Percentiles rank a stretch among this genome's conserved stretches.
Conservation (phyloP, 768 basidiomycete genomes). For the Tricholoma furcatifolium region DNA sequence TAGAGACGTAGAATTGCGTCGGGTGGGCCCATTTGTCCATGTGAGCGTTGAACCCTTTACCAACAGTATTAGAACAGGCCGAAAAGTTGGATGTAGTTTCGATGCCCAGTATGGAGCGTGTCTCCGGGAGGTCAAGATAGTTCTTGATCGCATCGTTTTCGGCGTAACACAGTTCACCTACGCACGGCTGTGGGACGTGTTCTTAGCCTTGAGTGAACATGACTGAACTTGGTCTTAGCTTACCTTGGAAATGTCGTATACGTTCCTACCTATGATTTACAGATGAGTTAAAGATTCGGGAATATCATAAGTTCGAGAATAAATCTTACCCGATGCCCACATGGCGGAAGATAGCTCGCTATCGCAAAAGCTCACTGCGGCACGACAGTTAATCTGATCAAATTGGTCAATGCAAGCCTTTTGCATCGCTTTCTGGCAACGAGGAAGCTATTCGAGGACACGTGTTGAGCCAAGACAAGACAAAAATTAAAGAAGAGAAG, state of each 20-base stretch:
- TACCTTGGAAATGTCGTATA: slow-evolving; percentile 24
- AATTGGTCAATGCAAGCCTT: slow-evolving; percentile 62
- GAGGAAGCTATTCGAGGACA: slow-evolving; percentile 49
- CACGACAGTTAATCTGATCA: slow-evolving; percentile 66
- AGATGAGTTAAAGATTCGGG: not conserved
- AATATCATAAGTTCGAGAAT: slow-evolving; percentile 12
- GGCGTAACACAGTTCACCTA: slow-evolving; percentile 22
- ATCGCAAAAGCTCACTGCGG: slow-evolving; percentile 67
- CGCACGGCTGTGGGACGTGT: slow-evolving; percentile 16
- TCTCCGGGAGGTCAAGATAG: slow-evolving; percentile 19
- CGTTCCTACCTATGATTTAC: slow-evolving; percentile 18
- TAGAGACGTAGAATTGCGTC: slow-evolving; percentile 62
- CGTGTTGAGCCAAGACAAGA: not conserved
- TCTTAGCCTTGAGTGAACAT: not conserved
- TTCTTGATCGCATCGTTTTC: slow-evolving; percentile 18
- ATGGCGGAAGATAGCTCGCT: slow-evolving; percentile 41
- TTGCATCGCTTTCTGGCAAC: slow-evolving; percentile 60
- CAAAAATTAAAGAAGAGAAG: slow-evolving; percentile 14
- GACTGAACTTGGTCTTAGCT: not conserved
- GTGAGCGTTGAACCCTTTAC: slow-evolving; percentile 47
- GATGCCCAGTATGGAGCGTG: slow-evolving; percentile 20
- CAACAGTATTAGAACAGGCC: slow-evolving; percentile 53
- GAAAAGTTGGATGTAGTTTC: slow-evolving; percentile 47
- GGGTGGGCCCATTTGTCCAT: slow-evolving; percentile 52
- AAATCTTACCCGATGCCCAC: slow-evolving; percentile 38